These are phyloP conservation scores for Boletus reticulatus DNA, from an alignment of 768 basidiomycete species.

Conservation along the genomic window DNA sequence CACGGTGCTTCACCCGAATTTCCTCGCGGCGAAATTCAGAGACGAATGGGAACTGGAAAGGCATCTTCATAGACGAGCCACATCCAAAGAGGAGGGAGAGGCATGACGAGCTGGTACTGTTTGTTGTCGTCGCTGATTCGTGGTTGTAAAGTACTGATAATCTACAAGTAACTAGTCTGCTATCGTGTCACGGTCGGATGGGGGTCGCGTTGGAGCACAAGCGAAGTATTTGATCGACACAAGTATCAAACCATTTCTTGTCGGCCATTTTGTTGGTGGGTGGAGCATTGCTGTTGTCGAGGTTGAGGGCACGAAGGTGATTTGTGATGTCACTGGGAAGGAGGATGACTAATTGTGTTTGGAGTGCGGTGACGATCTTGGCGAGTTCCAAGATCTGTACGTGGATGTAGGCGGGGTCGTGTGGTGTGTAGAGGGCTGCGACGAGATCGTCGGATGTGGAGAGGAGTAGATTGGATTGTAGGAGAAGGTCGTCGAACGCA, in stretches of 20 bases:
- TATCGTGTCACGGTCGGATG: constrained; percentile 17
- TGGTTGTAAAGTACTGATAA: constrained; percentile 13
- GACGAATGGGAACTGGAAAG: constrained; percentile 47
- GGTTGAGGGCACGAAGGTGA: constrained; percentile 22
- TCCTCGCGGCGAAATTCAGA: constrained; percentile 56
- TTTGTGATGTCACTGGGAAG: constrained; percentile 25
- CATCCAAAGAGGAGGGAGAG: constrained; percentile 30
- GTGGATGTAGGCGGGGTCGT: constrained; percentile 44
- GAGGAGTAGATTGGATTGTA: constrained; percentile 50
- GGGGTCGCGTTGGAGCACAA: constrained; percentile 31
- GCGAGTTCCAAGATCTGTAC: constrained; percentile 40
- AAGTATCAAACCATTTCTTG: constrained; percentile 62
- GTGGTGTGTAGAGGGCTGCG: constrained; percentile 63
- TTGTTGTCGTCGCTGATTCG: background rate
- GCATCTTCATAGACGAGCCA: constrained; percentile 23
- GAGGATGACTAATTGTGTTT: constrained; percentile 25
- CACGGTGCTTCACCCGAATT: constrained; percentile 59
- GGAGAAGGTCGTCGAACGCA: constrained; percentile 51
- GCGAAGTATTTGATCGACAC: constrained; percentile 60
- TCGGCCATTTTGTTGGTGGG: constrained; percentile 33
- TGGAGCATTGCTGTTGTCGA: constrained; percentile 4
- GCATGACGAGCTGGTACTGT: constrained; percentile 30
- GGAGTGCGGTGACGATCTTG: constrained; percentile 37
- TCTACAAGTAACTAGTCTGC: constrained; percentile 13
- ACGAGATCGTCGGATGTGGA: constrained; percentile 64